Conservation (phyloP, 306 rosid genomes). For the Fragaria ananassa region DNA sequence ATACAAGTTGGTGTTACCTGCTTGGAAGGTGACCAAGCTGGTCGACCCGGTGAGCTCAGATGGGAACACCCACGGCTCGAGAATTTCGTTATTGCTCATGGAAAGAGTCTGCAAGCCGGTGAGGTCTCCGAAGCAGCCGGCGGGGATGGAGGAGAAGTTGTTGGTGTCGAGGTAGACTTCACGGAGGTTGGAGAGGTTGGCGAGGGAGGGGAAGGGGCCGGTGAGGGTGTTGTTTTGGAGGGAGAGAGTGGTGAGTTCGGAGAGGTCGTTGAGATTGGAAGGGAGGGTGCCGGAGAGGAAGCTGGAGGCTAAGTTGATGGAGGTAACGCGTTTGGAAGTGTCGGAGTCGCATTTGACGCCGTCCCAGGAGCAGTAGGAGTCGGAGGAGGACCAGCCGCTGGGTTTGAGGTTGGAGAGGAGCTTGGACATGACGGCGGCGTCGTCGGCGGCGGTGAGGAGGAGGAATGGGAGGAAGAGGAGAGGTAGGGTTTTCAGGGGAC, state of each 20-base stretch:
- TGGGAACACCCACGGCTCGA: constrained; percentile 52
- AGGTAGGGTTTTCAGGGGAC: constrained; percentile 34
- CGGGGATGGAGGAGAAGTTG: constrained; percentile 54
- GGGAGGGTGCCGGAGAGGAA: constrained; percentile 71
- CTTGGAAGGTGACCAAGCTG: constrained; percentile 35
- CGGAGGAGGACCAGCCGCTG: constrained; percentile 41
- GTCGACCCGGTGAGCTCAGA: constrained; percentile 41
- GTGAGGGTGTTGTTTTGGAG: constrained; percentile 54
- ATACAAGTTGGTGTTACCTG: constrained; percentile 31
- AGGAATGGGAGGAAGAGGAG: neutral
- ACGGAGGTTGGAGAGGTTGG: constrained; percentile 48
- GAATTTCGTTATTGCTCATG: constrained; percentile 34
- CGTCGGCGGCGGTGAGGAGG: constrained; percentile 35
- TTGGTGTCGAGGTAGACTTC: constrained; percentile 37
- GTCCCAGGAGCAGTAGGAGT: constrained; percentile 52
- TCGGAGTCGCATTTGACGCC: constrained; percentile 49
- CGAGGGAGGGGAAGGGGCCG: constrained; percentile 63
- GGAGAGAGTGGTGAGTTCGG: constrained; percentile 45
- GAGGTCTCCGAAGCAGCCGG: constrained; percentile 41
- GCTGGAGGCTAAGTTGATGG: constrained; percentile 37
- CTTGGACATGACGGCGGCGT: constrained; percentile 44
- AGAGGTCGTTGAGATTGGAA: constrained; percentile 59
- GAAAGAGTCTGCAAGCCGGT: constrained; percentile 46
- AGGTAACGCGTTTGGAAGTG: constrained; percentile 43
- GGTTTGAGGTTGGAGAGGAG: constrained; percentile 43